Percentiles rank a stretch among this genome's conserved stretches.
phyloP scores from a whole-genome alignment of 2,329 filamentous ascomycete species.

The Karstenula rhodostoma region DNA sequence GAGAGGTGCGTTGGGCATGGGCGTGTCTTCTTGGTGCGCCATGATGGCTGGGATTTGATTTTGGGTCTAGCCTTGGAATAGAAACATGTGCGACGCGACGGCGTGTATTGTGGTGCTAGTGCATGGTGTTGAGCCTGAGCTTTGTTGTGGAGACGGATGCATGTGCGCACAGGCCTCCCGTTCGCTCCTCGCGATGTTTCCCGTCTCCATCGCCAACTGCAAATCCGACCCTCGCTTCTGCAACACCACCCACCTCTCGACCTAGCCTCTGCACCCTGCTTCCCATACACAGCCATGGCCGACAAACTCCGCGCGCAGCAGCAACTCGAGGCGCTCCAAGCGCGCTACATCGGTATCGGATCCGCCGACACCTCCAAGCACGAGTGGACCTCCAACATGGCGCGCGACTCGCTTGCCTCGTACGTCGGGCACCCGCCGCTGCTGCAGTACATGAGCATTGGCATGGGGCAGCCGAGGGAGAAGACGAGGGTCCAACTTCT shows the following conservation, averaged over 20 bases:
- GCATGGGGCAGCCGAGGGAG: slow-evolving; percentile 83
- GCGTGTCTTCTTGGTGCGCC: slow-evolving; percentile 29
- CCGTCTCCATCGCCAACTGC: not conserved
- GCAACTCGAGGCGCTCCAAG: slow-evolving; percentile 95
- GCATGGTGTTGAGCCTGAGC: not conserved
- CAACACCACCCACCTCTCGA: not conserved
- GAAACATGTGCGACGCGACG: not conserved
- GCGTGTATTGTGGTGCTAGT: not conserved
- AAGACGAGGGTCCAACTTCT: slow-evolving; percentile 83
- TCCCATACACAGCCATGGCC: slow-evolving; percentile 62
- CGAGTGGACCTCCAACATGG: slow-evolving; percentile 96
- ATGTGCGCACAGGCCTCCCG: slow-evolving; percentile 4
- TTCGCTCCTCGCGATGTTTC: not conserved
- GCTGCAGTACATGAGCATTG: slow-evolving; percentile 87
- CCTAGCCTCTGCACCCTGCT: not conserved
- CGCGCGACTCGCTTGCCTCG: slow-evolving; percentile 89
- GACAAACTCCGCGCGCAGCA: slow-evolving; percentile 98
- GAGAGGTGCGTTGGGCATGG: slow-evolving; percentile 40
- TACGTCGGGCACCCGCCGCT: slow-evolving; percentile 90
- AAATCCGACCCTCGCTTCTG: not conserved
- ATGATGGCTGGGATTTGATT: slow-evolving; percentile 17
- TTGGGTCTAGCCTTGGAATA: not conserved
- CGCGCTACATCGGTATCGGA: slow-evolving; percentile 94
- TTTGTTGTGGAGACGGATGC: slow-evolving; percentile 1
- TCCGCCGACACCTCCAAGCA: slow-evolving; percentile 96